Evolutionary conservation across 305 asterid genomes (phyloP).

Genomic region (Fraxinus latifolia): DNA sequence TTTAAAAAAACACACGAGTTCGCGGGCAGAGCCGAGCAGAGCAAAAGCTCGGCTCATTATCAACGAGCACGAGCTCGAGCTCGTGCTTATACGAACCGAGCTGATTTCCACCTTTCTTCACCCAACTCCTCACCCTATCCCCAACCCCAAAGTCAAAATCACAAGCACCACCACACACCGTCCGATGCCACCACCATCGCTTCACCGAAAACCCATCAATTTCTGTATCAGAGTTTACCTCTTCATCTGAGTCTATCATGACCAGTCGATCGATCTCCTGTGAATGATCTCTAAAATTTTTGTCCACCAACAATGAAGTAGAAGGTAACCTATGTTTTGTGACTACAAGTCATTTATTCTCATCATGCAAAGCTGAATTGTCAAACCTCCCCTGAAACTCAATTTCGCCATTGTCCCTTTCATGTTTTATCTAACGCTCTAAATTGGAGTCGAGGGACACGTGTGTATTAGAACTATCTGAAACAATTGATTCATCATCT

Average conservation of each 20-base stretch:
- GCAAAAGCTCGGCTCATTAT: no score
- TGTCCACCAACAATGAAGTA: neutral
- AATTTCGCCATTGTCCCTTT: constrained; percentile 24
- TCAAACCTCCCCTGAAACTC: constrained; percentile 25
- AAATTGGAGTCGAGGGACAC: constrained; percentile 15
- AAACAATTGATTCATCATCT: constrained; percentile 29
- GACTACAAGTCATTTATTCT: constrained; percentile 18
- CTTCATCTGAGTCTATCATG: constrained; percentile 25
- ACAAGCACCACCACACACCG: no score
- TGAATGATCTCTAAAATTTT: constrained; percentile 9
- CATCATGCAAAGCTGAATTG: constrained; percentile 14
- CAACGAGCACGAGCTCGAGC: no score
- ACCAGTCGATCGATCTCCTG: constrained; percentile 33
- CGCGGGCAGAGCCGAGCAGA: no score
- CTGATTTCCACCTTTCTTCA: no score
- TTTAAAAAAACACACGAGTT: no score
- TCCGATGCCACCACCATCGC: no score
- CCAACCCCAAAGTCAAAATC: no score
- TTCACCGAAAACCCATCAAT: constrained; percentile 1
- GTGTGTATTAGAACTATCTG: constrained; percentile 11
- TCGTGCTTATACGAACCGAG: no score
- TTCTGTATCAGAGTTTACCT: constrained; percentile 27
- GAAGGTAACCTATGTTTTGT: constrained; percentile 18
- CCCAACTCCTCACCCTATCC: no score
- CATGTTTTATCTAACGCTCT: constrained; percentile 21